phyloP scores from a whole-genome alignment of 768 basidiomycete species.

The Strobilomyces echinocephalus region DNA sequence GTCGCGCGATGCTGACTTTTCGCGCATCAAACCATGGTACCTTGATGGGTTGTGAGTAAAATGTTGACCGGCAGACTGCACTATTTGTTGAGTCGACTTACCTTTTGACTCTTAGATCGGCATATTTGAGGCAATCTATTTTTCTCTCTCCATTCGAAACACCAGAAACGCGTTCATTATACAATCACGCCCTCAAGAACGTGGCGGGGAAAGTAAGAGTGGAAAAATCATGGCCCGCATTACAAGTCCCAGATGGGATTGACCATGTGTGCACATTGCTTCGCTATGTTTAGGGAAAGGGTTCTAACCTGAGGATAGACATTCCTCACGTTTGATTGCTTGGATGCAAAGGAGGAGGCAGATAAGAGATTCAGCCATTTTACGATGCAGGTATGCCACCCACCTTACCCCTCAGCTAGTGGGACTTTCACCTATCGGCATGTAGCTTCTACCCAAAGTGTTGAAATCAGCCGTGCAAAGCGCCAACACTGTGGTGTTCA shows the following conservation, averaged over 20 bases:
- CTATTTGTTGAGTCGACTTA: not conserved
- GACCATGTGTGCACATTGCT: constrained; percentile 53
- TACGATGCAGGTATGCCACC: constrained; percentile 62
- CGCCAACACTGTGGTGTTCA: constrained; percentile 78
- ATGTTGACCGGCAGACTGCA: not conserved
- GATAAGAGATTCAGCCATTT: constrained; percentile 88
- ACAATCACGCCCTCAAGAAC: constrained; percentile 71
- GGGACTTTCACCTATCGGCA: not conserved
- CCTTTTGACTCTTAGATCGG: constrained; percentile 46
- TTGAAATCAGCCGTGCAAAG: constrained; percentile 93
- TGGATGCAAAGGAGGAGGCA: constrained; percentile 68
- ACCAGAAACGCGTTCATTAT: constrained; percentile 80
- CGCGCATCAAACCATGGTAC: constrained; percentile 97
- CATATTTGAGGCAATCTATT: constrained; percentile 85
- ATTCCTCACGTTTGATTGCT: constrained; percentile 71
- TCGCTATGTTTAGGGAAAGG: not conserved
- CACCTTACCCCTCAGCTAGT: not conserved
- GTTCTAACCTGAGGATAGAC: constrained; percentile 38
- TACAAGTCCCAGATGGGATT: constrained; percentile 78
- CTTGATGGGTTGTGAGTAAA: constrained; percentile 84
- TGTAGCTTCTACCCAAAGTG: constrained; percentile 73
- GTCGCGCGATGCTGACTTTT: constrained; percentile 92
- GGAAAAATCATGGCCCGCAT: constrained; percentile 63
- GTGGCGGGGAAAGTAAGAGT: constrained; percentile 78
- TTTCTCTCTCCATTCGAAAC: constrained; percentile 85